Base-by-base conservation (phyloP, 225 moss, liverwort and hornwort species). In the Physcomitrium patens region DNA sequence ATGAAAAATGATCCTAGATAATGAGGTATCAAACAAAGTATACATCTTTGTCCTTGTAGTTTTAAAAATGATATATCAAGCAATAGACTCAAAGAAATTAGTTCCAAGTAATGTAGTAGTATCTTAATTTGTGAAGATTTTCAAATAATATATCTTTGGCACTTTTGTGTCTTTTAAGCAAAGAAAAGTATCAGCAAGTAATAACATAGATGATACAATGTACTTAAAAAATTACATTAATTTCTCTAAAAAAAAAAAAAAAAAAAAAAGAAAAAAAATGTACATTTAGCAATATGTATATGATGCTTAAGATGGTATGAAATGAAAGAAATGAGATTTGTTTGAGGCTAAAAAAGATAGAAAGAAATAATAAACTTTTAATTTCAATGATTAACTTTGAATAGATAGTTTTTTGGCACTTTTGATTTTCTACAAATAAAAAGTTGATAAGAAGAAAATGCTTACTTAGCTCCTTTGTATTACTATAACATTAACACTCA, bases 31-130 rank as follows among this genome's bases (percentile, higher is more conserved):
- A 31, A 41, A 64, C 7, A 64, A 46, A 41, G 43, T 12, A 15
- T 27, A 49, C 42, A 53, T 24, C 58, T 19, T 28, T 51, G 19
- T 37, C 69, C n/a, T 17, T 52, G 46, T 12, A 60, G 43, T 17
- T 48, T n/a, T 1, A 55, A 60, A 27, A 54, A 53, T 20, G 60
- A 44, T 56, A 42, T 6, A 22, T 61, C 41, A 50, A 59, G 24
- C 9, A 79, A 44, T 55, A 62, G 20, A 63, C 27, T 13, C 68
- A 72, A 73, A 18, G 42, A 79, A 73, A 72, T 7, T 88, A 95
- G 93, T 94, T 87, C 93, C 96, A 70, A 96, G 89, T 27, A 96
- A 80, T 60, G 96, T 96, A 45, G 96, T 96, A 58, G 90, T 79
- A 70, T 96, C 96, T 70, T 87, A 89, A 50, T 90, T 93, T 78